Base-by-base conservation (phyloP, 1,284 basidiomycete species). In the Malassezia furfur region DNA sequence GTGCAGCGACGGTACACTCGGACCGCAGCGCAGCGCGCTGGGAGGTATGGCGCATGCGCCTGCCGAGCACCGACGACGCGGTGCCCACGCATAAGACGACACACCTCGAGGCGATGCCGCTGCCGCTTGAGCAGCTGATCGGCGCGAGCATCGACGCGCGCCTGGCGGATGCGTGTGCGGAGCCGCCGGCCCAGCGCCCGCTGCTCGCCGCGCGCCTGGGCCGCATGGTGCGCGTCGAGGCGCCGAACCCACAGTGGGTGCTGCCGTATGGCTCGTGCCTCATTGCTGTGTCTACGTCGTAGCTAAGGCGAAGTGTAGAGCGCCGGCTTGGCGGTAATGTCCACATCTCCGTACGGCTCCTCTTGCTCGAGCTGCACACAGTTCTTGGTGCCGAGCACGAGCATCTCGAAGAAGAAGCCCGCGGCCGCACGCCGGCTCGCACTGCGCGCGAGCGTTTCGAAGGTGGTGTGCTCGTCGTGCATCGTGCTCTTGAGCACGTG, bases 321-420 rank as follows among this genome's bases (percentile, higher is more conserved):
- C 71, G 82, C 87, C 58, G 85, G 82, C 78, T 90, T 96, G 32
- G 84, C 85, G 7, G 80, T 78, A 38, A 96, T 80, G 67, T 86
- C 81, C 61, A 98, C 93, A 74, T 91, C 88, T 61, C 85, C 86
- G 69, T 89, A 96, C 19, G 77, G 68, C 31, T 71, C 67, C 3
- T 72, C 62, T 75, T 98, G 93, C 15, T 83, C 77, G 45, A 96
- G 77, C 64, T 84, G 83, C 64, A 98, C 79, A 69, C 86, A 88
- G 74, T 96, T 91, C 40, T 88, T 84, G 0, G 91, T 96, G 9
- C 88, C 86, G 2, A 98, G 82, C 3, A 96, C 88, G 30, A 98
- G 84, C 50, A 96, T 78, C 77, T 98, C 93, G 71, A 96, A 98
- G 81, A 98, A 98, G 81, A 98, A 96, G 2, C 88, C 84, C 0